Base-by-base conservation (phyloP, 2,329 filamentous ascomycete species). In the Xylaria polymorpha region DNA sequence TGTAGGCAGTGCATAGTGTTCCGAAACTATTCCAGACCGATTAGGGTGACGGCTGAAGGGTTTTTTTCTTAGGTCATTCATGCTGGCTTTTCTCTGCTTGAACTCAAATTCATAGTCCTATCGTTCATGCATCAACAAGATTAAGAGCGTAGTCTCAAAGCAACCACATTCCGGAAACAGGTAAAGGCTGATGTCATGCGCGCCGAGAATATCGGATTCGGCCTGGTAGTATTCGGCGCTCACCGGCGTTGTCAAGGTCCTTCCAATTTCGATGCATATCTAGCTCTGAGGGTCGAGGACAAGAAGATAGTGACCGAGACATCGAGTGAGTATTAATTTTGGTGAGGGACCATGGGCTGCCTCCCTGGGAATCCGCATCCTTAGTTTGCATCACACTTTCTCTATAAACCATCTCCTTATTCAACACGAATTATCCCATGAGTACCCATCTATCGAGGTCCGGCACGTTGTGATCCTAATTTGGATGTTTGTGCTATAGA, bases 121-220 rank as follows among this genome's bases (percentile, higher is more conserved):
- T 61, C 20, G 12, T 32, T 12, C 20, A 58, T 44, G 18, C 10
- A n/a, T 20, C 43, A 29, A 43, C n/a, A n/a, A 12, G 35, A 37
- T 44, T 35, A 44, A 32, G 20, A 53, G 18, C 15, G 6, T 20
- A 50, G 29, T 20, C 58, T 44, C 20, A 55, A 59, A 66, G 35
- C 5, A 61, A 64, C 50, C 50, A 51, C 57, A 61, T 61, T 53
- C 66, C 44, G 18, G 51, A 61, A 62, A 39, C 50, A 37, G 51
- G 39, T 18, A 43, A 20, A 68, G 41, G 55, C 43, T 53, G 51
- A 57, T 32, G 41, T 35, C 50, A 58, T 51, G 44, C 15, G 22
- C 18, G 6, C 35, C 25, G 14, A 50, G 39, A 50, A 29, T 20
- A 60, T 61, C 58, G 43, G 62, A 29, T n/a, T 22, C 5, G 57